phyloP scores from a whole-genome alignment of 352 stramenopile species.

The Globisporangium mamillatum region DNA sequence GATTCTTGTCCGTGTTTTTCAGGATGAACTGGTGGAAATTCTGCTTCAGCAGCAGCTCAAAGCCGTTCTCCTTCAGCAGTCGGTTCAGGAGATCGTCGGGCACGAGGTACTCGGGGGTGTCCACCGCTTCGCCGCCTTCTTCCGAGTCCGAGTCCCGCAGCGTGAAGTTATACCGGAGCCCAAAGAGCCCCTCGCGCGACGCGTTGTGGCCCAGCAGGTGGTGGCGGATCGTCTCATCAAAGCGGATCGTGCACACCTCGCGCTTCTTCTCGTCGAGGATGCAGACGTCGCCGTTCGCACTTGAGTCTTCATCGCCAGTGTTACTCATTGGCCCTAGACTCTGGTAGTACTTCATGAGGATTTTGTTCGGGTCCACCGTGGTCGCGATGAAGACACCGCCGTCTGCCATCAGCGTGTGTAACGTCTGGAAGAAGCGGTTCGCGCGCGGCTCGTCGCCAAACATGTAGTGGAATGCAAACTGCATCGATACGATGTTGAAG shows the following conservation, averaged over 20 bases:
- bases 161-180: slow-evolving; percentile 90
- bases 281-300: slow-evolving; percentile 38
- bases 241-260: slow-evolving; percentile 76
- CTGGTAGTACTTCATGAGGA: slow-evolving; percentile 85
- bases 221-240: slow-evolving; percentile 53
- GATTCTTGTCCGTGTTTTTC: slow-evolving; percentile 72
- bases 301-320: slow-evolving; percentile 18
- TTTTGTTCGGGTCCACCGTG: slow-evolving; percentile 94
- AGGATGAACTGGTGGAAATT: slow-evolving; percentile 85
- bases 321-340: slow-evolving; percentile 27
- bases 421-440: slow-evolving; percentile 92
- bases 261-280: slow-evolving; percentile 73
- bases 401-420: slow-evolving; percentile 89
- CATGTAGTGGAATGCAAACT: slow-evolving; percentile 99
- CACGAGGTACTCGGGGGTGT: slow-evolving; percentile 90
- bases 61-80: slow-evolving; percentile 68
- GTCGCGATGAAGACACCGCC: slow-evolving; percentile 96
- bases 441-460: slow-evolving; percentile 92
- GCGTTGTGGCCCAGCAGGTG: slow-evolving; percentile 43
- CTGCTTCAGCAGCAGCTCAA: slow-evolving; percentile 80
- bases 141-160: slow-evolving; percentile 73
- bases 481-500: slow-evolving; percentile 98
- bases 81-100: slow-evolving; percentile 73
- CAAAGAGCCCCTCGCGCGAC: slow-evolving; percentile 54
- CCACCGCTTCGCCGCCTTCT: slow-evolving; percentile 75